A percentile compares a stretch with the other conserved stretches of the same genome.
phyloP scores from a whole-genome alignment of 2,329 filamentous ascomycete genomes.

The Cordyceps farinosa region DNA sequence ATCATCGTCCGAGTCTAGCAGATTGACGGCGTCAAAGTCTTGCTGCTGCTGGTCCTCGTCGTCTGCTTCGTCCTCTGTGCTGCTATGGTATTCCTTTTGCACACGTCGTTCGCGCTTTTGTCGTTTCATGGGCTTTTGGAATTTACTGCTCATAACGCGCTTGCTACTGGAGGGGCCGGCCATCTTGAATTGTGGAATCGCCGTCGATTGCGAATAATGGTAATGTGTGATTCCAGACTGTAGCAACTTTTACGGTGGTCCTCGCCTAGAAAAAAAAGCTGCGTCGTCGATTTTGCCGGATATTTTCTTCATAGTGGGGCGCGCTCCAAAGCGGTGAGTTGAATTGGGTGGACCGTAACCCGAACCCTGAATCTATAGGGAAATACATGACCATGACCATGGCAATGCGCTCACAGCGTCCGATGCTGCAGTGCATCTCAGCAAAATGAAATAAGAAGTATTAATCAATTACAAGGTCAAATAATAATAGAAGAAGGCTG shows the following conservation, averaged over 20 bases:
- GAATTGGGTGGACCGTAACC: not conserved
- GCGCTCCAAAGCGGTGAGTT: constrained; percentile 1
- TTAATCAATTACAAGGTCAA: not conserved
- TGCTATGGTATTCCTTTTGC: constrained; percentile 50
- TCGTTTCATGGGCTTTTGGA: constrained; percentile 47
- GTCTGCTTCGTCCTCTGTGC: constrained; percentile 45
- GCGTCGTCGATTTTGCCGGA: constrained; percentile 10
- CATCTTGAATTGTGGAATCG: constrained; percentile 27
- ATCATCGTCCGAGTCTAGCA: constrained; percentile 57
- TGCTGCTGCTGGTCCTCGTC: constrained; percentile 35
- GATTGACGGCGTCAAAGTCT: constrained; percentile 49
- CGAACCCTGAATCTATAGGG: not conserved
- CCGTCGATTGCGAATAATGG: not conserved
- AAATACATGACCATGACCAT: not conserved
- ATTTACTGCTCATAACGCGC: constrained; percentile 29
- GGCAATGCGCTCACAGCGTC: not conserved
- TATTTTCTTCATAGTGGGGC: constrained; percentile 14
- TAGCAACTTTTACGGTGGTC: not conserved
- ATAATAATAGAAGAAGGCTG: not conserved
- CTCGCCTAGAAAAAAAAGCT: constrained; percentile 4
- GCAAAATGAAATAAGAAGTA: not conserved
- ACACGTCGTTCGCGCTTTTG: constrained; percentile 39
- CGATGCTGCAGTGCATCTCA: not conserved
- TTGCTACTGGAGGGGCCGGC: constrained; percentile 33
- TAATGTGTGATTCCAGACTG: not conserved